phyloP scores from a whole-genome alignment of 1,284 basidiomycete genomes.

The Leucoagaricus sp. region DNA sequence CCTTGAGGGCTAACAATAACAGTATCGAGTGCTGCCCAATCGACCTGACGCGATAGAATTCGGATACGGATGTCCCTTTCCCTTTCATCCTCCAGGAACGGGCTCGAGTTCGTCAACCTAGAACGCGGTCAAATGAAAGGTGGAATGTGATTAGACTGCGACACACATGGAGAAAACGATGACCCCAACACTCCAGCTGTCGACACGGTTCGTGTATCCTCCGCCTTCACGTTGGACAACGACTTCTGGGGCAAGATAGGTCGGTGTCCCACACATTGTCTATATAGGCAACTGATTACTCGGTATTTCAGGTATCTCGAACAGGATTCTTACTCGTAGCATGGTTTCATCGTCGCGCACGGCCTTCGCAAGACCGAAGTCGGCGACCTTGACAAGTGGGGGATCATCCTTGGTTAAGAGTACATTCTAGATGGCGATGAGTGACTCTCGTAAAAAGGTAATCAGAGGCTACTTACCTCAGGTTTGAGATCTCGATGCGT shows the following conservation, averaged over 20 bases:
- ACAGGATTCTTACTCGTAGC: conserved; percentile 51
- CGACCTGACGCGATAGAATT: conserved; percentile 57
- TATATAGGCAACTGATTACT: conserved; percentile 30
- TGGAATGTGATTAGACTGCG: background rate
- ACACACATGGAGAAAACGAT: conserved; percentile 86
- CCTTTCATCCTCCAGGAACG: conserved; percentile 71
- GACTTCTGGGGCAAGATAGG: conserved; percentile 86
- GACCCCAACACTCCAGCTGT: conserved; percentile 93
- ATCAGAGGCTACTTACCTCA: conserved; percentile 52
- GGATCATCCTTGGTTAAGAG: conserved; percentile 67
- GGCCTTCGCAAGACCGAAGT: conserved; percentile 92
- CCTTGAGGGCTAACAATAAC: conserved; percentile 31
- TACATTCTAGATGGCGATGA: conserved; percentile 53
- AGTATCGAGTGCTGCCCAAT: conserved; percentile 53
- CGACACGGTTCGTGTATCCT: conserved; percentile 84
- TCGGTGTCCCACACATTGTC: conserved; percentile 88
- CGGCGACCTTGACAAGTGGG: conserved; percentile 81
- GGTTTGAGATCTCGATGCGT: conserved; percentile 93
- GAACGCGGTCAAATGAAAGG: conserved; percentile 19
- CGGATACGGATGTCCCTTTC: conserved; percentile 53
- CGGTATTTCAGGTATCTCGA: background rate
- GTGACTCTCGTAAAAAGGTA: background rate
- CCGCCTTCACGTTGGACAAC: conserved; percentile 68
- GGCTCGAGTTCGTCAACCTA: conserved; percentile 71
- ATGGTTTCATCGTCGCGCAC: conserved; percentile 70